Evolutionary conservation across 345 rosid species (phyloP).

Genomic region (Salix purpurea): DNA sequence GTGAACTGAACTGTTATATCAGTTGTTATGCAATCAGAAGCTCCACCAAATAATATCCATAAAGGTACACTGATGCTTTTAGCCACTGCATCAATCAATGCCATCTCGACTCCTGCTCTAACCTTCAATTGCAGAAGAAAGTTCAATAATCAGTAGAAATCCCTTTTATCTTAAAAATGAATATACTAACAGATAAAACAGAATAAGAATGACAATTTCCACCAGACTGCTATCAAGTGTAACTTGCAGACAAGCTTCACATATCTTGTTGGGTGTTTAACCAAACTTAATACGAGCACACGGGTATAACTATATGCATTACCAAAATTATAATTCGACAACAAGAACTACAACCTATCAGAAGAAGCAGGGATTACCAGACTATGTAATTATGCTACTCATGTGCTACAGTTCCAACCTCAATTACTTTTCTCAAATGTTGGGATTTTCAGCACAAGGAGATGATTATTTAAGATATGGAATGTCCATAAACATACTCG

Average conservation of each 20-base stretch:
- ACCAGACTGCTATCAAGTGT: not conserved
- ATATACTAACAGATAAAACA: not conserved
- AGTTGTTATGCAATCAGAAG: constrained; percentile 58
- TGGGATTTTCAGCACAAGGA: not conserved
- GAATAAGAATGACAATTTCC: not conserved
- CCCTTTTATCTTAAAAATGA: not conserved
- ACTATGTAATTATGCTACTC: not conserved
- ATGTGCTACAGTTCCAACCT: not conserved
- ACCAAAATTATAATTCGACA: not conserved
- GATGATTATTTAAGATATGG: not conserved
- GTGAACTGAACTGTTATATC: constrained; percentile 78
- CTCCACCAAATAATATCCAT: constrained; percentile 90
- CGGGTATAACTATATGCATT: not conserved
- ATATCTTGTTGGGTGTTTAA: not conserved
- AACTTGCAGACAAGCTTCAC: not conserved
- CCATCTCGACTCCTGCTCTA: constrained; percentile 90
- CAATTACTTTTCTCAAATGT: not conserved
- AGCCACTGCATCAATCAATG: constrained; percentile 83
- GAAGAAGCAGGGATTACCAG: not conserved
- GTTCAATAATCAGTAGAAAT: constrained; percentile 9
- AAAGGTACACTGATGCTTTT: constrained; percentile 59
- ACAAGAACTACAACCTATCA: not conserved
- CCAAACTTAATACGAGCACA: not conserved
- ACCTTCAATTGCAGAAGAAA: constrained; percentile 47
- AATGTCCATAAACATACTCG: not conserved